Percentiles rank a stretch among this genome's conserved stretches.
phyloP scores from a whole-genome alignment of 2,329 filamentous ascomycete genomes.

The Drechslerella stenobrocha region DNA sequence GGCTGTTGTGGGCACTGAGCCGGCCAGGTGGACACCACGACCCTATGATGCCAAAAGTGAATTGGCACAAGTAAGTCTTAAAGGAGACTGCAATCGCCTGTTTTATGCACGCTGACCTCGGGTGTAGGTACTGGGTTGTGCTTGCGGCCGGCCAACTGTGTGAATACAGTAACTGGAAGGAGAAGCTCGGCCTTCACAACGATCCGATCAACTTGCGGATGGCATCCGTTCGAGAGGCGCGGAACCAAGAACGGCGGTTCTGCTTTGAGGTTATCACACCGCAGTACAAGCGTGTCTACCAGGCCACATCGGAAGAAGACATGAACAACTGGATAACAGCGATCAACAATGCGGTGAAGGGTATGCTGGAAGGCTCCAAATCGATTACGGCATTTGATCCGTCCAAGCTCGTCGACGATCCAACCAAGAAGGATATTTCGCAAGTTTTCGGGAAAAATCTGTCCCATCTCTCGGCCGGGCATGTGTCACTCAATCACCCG shows the following conservation, averaged over 20 bases:
- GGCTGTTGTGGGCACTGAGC: conserved; percentile 90
- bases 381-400: conserved; percentile 59
- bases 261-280: conserved; percentile 99
- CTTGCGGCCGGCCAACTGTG: conserved; percentile 94
- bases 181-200: conserved; percentile 93
- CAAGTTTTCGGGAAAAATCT: conserved; percentile 55
- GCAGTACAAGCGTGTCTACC: conserved; percentile 92
- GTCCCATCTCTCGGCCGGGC: conserved; percentile 54
- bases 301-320: conserved; percentile 95
- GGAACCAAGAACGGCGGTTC: conserved; percentile 90
- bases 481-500: conserved; percentile 46
- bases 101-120: conserved; percentile 9
- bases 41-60: conserved; percentile 94
- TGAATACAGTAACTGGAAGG: conserved; percentile 99
- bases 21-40: conserved; percentile 92
- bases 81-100: not conserved
- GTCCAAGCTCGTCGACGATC: conserved; percentile 51
- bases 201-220: conserved; percentile 96
- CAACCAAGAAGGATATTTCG: conserved; percentile 42
- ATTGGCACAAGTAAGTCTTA: conserved; percentile 88
- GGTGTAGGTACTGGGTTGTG: conserved; percentile 91
- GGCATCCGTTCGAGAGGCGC: conserved; percentile 92
- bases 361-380: conserved; percentile 82
- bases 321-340: conserved; percentile 96
- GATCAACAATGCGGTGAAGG: conserved; percentile 96